These are phyloP conservation scores for Neofusicoccum cordaticola DNA, from an alignment of 2,329 filamentous ascomycete genomes.

Conservation along the genomic window DNA sequence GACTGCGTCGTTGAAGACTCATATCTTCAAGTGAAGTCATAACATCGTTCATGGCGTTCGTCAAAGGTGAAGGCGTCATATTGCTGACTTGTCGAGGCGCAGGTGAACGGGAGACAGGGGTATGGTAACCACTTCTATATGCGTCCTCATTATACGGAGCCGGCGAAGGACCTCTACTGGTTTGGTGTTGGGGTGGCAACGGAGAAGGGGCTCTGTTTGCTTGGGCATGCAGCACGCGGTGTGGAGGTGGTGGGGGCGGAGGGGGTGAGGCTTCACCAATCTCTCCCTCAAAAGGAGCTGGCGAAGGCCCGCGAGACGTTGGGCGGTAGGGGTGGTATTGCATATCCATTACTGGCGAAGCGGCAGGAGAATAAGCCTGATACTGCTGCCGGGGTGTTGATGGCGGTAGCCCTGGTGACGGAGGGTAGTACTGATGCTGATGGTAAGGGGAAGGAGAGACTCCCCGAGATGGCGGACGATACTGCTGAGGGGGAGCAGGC, in stretches of 20 bases:
- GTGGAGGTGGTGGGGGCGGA: slow-evolving; percentile 81
- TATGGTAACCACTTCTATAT: slow-evolving; percentile 47
- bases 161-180: slow-evolving; percentile 31
- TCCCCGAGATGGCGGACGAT: slow-evolving; percentile 26
- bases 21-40: slow-evolving; percentile 93
- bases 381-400: slow-evolving; percentile 21
- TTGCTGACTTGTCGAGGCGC: slow-evolving; percentile 36
- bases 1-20: slow-evolving; percentile 55
- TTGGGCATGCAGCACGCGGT: slow-evolving; percentile 57
- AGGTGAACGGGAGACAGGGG: slow-evolving; percentile 67
- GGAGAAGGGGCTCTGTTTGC: slow-evolving; percentile 49
- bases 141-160: slow-evolving; percentile 22
- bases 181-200: slow-evolving; percentile 18
- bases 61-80: slow-evolving; percentile 81
- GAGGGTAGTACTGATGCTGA: slow-evolving; percentile 17
- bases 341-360: slow-evolving; percentile 13
- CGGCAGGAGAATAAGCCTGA: slow-evolving; percentile 19
- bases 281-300: slow-evolving; percentile 29
- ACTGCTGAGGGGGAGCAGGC: slow-evolving; percentile 24
- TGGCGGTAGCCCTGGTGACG: slow-evolving; percentile 38
- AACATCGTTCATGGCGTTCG: slow-evolving; percentile 96
- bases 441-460: slow-evolving; percentile 17
- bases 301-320: slow-evolving; percentile 18
- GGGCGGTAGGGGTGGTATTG: slow-evolving; percentile 19
- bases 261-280: slow-evolving; percentile 66